phyloP scores from a whole-genome alignment of 768 basidiomycete species.

The Cystofilobasidium ferigula region DNA sequence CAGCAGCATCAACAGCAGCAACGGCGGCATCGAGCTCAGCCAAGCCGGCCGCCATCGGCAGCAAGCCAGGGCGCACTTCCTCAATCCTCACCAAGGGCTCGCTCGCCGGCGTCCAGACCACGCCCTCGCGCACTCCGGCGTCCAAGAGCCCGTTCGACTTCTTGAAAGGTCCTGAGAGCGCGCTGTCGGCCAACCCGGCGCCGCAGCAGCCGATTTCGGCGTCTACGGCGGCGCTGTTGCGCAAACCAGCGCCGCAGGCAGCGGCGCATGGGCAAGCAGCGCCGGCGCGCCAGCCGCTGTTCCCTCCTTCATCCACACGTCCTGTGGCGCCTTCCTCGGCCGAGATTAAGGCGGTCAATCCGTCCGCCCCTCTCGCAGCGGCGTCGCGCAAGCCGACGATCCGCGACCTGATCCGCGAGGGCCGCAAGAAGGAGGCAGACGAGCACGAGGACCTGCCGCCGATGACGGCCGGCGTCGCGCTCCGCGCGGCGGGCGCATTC shows the following conservation, averaged over 20 bases:
- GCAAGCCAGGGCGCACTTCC: background rate
- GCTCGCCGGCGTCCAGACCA: background rate
- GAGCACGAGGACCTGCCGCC: slow-evolving; percentile 11
- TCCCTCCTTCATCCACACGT: background rate
- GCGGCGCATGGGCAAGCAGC: background rate
- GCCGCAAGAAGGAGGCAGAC: slow-evolving; percentile 4
- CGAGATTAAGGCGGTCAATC: no score
- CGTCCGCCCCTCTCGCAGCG: background rate
- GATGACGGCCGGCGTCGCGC: background rate
- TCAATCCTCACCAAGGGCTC: background rate
- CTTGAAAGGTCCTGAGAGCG: background rate
- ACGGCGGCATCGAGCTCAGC: no score
- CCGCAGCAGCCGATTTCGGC: background rate
- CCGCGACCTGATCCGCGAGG: background rate
- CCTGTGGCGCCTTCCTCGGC: background rate
- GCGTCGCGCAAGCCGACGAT: background rate
- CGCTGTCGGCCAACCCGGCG: background rate
- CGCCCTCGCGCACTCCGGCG: background rate
- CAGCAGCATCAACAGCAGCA: no score
- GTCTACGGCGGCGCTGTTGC: background rate
- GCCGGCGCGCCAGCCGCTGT: background rate
- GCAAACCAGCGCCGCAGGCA: background rate
- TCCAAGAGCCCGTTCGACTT: background rate
- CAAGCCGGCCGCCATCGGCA: background rate
- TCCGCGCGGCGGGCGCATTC: slow-evolving; percentile 9